These are phyloP conservation scores for Geotrichum citri-aurantii DNA, from an alignment of 1,139 yeast species.

Conservation along the genomic window DNA sequence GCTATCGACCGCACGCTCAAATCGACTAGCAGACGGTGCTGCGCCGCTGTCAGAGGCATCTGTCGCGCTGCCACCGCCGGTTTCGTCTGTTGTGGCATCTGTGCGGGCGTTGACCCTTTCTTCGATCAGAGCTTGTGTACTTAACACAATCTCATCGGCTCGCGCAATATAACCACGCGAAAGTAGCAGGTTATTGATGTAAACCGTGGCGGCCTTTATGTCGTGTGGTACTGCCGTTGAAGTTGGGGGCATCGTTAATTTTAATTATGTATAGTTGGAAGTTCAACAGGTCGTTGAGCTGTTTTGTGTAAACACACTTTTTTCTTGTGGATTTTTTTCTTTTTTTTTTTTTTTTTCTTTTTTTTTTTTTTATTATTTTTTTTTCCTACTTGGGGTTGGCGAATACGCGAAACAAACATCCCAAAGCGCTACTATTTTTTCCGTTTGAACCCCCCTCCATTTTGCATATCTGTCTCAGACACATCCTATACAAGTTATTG, in stretches of 20 bases:
- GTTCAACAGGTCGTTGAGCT: neutral
- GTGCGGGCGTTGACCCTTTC: neutral
- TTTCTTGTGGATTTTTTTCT: neutral
- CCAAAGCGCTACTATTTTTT: no score
- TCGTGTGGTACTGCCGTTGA: constrained; percentile 20
- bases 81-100: neutral
- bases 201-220: constrained; percentile 27
- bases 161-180: constrained; percentile 27
- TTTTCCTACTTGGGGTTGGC: neutral
- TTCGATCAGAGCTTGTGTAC: neutral
- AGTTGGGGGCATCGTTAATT: neutral
- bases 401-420: neutral
- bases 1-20: constrained; percentile 14
- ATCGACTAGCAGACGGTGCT: neutral
- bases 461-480: no score
- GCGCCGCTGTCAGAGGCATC: constrained; percentile 1
- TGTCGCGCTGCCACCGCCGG: neutral
- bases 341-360: neutral
- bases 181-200: constrained; percentile 27
- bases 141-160: neutral
- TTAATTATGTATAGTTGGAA: neutral
- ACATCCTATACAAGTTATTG: neutral
- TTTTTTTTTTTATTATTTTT: constrained; percentile 1
- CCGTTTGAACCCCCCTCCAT: no score
- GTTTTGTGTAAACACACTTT: neutral